phyloP scores from a whole-genome alignment of 176 grass and related monocot species.

The Puccinellia tenuiflora region DNA sequence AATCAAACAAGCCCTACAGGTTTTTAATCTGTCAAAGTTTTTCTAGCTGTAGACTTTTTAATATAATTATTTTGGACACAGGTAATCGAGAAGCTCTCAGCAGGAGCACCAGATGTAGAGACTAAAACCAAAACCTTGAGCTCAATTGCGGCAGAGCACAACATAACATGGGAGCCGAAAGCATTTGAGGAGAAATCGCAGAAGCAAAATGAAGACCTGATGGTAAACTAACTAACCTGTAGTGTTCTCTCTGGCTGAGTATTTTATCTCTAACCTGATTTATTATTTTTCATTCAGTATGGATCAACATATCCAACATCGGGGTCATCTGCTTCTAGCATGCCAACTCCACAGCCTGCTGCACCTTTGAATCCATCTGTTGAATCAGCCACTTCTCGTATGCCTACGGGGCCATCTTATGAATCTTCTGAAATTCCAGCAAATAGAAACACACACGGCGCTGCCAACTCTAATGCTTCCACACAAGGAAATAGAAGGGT shows the following conservation, averaged over 20 bases:
- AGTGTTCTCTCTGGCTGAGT: neutral
- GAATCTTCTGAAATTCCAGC: slow-evolving; percentile 4
- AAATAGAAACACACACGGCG: slow-evolving; percentile 5
- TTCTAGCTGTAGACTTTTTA: neutral
- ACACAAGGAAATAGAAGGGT: slow-evolving; percentile 21
- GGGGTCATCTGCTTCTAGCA: slow-evolving; percentile 30
- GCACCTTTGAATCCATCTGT: slow-evolving; percentile 6
- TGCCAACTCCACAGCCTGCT: slow-evolving; percentile 26
- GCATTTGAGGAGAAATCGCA: slow-evolving; percentile 65
- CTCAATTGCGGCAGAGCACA: slow-evolving; percentile 83
- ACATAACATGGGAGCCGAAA: slow-evolving; percentile 85
- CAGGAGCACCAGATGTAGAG: slow-evolving; percentile 71
- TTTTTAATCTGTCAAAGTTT: neutral
- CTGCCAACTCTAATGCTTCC: slow-evolving; percentile 18
- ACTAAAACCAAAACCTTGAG: slow-evolving; percentile 75
- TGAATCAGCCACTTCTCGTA: slow-evolving; percentile 17
- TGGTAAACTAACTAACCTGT: slow-evolving; percentile 44
- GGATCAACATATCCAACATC: slow-evolving; percentile 46
- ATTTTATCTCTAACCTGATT: slow-evolving; percentile 20
- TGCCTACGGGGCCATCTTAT: slow-evolving; percentile 14
- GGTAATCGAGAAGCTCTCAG: slow-evolving; percentile 87
- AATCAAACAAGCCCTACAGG: neutral
- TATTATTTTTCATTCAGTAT: slow-evolving; percentile 42
- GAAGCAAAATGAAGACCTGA: slow-evolving; percentile 55
- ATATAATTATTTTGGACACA: slow-evolving; percentile 25